Evolutionary conservation across 148 eudicot species (phyloP).

Genomic region (Linanthus parryae): DNA sequence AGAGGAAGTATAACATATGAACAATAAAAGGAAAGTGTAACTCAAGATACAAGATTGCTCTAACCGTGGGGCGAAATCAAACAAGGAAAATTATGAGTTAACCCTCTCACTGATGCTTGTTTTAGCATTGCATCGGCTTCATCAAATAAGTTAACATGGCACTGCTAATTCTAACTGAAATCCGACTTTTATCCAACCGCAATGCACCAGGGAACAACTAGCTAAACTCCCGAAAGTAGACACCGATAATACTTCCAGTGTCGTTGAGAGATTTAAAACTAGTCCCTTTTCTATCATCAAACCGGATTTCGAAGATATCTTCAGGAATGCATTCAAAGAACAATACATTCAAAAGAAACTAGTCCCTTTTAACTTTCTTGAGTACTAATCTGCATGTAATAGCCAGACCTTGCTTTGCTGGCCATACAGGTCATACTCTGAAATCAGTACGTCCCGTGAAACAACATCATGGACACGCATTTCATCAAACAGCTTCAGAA

Average conservation of each 20-base stretch:
- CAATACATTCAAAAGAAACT: constrained; percentile 39
- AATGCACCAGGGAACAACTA: constrained; percentile 51
- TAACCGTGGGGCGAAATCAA: constrained; percentile 51
- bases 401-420: constrained; percentile 26
- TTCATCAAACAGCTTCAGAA: constrained; percentile 59
- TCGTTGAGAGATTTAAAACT: constrained; percentile 47
- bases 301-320: constrained; percentile 44
- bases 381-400: constrained; percentile 42
- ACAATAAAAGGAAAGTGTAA: too few species aligned
- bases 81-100: too few species aligned
- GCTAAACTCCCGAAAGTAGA: constrained; percentile 38
- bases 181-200: constrained; percentile 53
- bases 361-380: constrained; percentile 42
- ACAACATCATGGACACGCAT: constrained; percentile 55
- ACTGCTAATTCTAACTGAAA: constrained; percentile 37
- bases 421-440: constrained; percentile 40
- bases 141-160: constrained; percentile 45
- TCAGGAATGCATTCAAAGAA: constrained; percentile 31
- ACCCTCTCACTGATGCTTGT: too few species aligned
- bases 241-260: constrained; percentile 48
- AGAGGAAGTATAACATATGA: too few species aligned
- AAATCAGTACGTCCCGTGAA: constrained; percentile 62
- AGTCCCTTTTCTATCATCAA: constrained; percentile 49
- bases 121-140: too few species aligned
- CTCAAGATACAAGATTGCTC: constrained; percentile 55